Base-by-base conservation (phyloP, 805 yeast species). In the Candida endomychidarum region DNA sequence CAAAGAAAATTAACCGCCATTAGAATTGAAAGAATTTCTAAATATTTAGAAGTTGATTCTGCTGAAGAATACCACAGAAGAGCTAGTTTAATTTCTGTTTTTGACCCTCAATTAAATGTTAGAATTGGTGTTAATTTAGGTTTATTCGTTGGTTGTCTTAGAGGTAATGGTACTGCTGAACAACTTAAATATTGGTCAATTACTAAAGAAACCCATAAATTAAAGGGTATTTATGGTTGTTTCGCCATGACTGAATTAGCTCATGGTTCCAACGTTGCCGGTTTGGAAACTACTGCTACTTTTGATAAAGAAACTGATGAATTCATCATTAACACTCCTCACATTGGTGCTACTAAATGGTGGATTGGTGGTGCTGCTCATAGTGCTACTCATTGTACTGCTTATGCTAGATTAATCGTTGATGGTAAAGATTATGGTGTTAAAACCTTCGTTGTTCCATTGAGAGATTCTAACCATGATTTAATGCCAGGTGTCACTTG, bases 41-140 rank as follows among this genome's bases (percentile, higher is more conserved):
- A 70, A 26, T 84, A 81, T 57, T 72, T 82, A 60, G 91, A 77
- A 66, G 65, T 37, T 47, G 69, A 60, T 58, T 47, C 61, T 22
- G 61, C 63, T 37, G 68, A 70, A 18, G 63, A 59, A 27, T 81
- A 82, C 57, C 77, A 77, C 57, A 72, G 76, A 50, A 68, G 90
- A 53, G 64, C 83, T 45, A 73, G 80, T 22, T 49, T 81, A 41
- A 60, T 82, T 21, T 79, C 80, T 12, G 68, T 81, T 31, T 73
- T 81, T 46, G 97, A 91, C 60, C 95, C 96, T 12, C 82, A 81
- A 50, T 67, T 85, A 32, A 78, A 80, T 38, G 89, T 96, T 22
- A 77, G 98, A 53, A 63, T 86, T 37, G 96, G 96, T 29, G 89
- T 90, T 41, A 95, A 90, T 67, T 71, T 83, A 49, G 96, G 96